Base-by-base conservation (phyloP, 2,329 filamentous ascomycete genomes). In the Penicillium sp. region DNA sequence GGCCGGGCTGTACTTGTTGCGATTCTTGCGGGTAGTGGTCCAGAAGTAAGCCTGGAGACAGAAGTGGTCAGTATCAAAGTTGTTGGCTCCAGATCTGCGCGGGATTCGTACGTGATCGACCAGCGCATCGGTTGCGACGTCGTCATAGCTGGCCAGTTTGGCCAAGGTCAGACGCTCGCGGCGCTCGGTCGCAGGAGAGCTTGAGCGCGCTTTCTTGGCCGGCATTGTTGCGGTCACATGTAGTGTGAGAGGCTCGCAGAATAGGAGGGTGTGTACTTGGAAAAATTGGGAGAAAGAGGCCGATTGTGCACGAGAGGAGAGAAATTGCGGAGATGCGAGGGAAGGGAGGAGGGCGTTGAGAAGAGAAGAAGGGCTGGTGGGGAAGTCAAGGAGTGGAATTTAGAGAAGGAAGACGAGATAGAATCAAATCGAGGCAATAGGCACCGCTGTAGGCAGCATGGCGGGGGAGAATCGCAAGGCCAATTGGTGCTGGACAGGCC, bases 1-100 rank as follows among this genome's bases (percentile, higher is more conserved):
- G 6, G 90, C 92, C 0, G 92, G 85, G 69, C 91, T 90, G 76
- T 96, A 98, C 57, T 91, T 91, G 57, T 87, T 88, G 62, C 90
- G 88, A 71, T 98, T 96, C 78, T 99, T 99, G 65, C 94, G 93
- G 60, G 97, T 96, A 4, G 86, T 90, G 5, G 94, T 94, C 94
- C 95, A 98, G 81, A 95, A 99, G 77, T 91, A 97, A 10, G 92
- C 89, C 94, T 97, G 66, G 53, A 17, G 45, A 55, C 38, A 62
- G 67, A 61, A 22, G 60, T 50, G 5, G 53, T 73, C 51, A 74
- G 62, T 55, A 55, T 58, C 25, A 28, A 52, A 10, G 17, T 20
- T 7, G 47, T 31, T 5, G 41, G 38, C 12, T 55, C 14, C 35
- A 34, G 64, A 31, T 51, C 59, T 43, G 39, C 43, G 47, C 50